Evolutionary conservation across 768 basidiomycete genomes (phyloP), one percentile per base, ranked within the genome.

Genomic region (Agrocybe pediades): DNA sequence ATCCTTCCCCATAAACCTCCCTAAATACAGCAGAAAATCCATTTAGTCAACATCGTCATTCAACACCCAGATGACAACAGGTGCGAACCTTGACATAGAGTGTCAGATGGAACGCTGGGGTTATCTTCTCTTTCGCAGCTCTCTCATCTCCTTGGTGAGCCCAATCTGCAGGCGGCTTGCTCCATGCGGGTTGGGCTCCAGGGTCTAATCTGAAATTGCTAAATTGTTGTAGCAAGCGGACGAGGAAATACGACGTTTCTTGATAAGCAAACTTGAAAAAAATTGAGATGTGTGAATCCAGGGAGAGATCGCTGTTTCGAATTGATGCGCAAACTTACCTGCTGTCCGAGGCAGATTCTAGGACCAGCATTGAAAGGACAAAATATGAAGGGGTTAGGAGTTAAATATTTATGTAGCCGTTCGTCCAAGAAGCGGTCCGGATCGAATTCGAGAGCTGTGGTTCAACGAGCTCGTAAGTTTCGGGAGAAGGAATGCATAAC

Each of bases 361-460:
- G 85, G 86, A 2, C 84, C 86, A 1, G 84, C 84, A 54, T 86
- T 86, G 71, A 88, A 87, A 0, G 86, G 85, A 6, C 82, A 67
- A 67, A 87, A 88, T 57, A 89, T 87, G 73, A 81, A 86, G 0
- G 86, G 85, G 55, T 86, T 87, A 1, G 78, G 74, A 0, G 71
- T 74, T 16, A 86, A 69, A 55, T 83, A 83, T 56, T 80, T 79
- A 55, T 76, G 74, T 7, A 83, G 58, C 19, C 86, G 73, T 8
- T 77, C 76, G 54, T 88, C 86, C 42, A 87, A 63, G 74, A 83
- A 88, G 13, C 86, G 74, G 60, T 86, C 82, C 0, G 85, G 86
- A 57, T 87, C 84, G 57, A 86, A 87, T 43, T 74, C 61, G 21
- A 77, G 77, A 6, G 83, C 81, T 74, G 29, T 9, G 43, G 41